These are phyloP conservation scores for Gilbertella persicaria DNA, from an alignment of 371 early-diverging fungal genomes.

Conservation along the genomic window DNA sequence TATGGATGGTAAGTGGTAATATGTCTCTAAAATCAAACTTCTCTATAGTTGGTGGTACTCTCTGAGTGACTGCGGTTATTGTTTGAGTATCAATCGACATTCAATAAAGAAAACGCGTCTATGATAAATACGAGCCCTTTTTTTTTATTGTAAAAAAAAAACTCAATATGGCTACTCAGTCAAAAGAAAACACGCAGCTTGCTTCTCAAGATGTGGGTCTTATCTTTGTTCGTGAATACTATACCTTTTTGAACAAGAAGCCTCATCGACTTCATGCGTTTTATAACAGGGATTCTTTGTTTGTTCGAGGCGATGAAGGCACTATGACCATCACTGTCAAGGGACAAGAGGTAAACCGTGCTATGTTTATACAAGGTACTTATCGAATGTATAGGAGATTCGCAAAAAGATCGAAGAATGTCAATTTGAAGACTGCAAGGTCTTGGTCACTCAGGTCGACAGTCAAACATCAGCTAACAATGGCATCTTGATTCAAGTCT, in stretches of 20 bases:
- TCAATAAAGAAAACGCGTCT: too few species aligned
- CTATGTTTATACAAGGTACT: background rate
- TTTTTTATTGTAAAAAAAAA: too few species aligned
- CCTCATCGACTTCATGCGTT: conserved; percentile 85
- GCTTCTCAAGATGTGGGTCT: conserved; percentile 80
- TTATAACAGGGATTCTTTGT: conserved; percentile 78
- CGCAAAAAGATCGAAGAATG: conserved; percentile 72
- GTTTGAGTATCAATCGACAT: too few species aligned
- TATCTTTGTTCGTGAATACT: conserved; percentile 96
- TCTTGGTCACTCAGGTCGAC: conserved; percentile 89
- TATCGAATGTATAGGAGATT: conserved; percentile 63
- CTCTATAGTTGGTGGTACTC: too few species aligned
- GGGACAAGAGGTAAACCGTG: conserved; percentile 35
- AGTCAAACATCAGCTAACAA: conserved; percentile 75
- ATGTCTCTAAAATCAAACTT: too few species aligned
- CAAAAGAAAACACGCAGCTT: conserved; percentile 13
- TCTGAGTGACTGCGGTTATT: too few species aligned
- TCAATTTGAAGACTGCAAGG: conserved; percentile 81
- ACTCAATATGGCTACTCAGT: conserved; percentile 3
- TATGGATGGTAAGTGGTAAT: too few species aligned
- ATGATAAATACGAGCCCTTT: too few species aligned
- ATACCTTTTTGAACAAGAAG: conserved; percentile 88
- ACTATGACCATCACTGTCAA: conserved; percentile 39
- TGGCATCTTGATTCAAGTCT: conserved; percentile 88
- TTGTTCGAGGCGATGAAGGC: conserved; percentile 87